Evolutionary conservation across 305 asterid genomes (phyloP).

Genomic region (Stenogyne calaminthoides): DNA sequence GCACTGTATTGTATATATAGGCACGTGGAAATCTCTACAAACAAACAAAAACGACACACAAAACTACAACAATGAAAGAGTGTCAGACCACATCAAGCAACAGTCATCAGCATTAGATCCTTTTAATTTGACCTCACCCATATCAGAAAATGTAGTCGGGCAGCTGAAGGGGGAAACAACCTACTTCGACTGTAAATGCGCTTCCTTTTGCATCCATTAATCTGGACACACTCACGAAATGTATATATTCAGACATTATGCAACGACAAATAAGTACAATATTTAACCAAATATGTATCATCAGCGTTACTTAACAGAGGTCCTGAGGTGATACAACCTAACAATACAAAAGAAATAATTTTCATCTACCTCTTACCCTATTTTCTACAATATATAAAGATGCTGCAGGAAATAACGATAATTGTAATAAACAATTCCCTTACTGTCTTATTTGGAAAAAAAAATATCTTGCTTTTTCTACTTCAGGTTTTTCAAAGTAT

Average conservation of each 20-base stretch:
- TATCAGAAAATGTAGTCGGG: slow-evolving; percentile 85
- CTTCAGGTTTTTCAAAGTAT: not conserved
- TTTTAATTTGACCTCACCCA: not conserved
- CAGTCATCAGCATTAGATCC: slow-evolving; percentile 3
- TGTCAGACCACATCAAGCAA: slow-evolving; percentile 11
- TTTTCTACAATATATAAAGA: not conserved
- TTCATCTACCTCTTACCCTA: not conserved
- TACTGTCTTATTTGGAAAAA: not conserved
- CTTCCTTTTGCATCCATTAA: slow-evolving; percentile 65
- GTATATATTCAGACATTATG: not conserved
- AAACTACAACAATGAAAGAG: slow-evolving; percentile 26
- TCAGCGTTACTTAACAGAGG: not conserved
- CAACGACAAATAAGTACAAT: not conserved
- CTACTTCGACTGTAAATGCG: slow-evolving; percentile 67
- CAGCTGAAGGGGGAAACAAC: slow-evolving; percentile 68
- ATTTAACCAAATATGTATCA: not conserved
- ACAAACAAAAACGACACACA: not conserved
- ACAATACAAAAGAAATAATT: not conserved
- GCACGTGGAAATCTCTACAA: slow-evolving; percentile 5
- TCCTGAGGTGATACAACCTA: not conserved
- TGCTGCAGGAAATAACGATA: not conserved
- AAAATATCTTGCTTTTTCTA: not conserved
- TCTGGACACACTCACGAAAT: slow-evolving; percentile 40
- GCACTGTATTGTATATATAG: not conserved
- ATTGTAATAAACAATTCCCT: not conserved